A percentile compares a stretch with the other conserved stretches of the same genome.
These are phyloP conservation scores for Bipolaris bicolor DNA, from an alignment of 2,329 filamentous ascomycete genomes.

Conservation along the genomic window DNA sequence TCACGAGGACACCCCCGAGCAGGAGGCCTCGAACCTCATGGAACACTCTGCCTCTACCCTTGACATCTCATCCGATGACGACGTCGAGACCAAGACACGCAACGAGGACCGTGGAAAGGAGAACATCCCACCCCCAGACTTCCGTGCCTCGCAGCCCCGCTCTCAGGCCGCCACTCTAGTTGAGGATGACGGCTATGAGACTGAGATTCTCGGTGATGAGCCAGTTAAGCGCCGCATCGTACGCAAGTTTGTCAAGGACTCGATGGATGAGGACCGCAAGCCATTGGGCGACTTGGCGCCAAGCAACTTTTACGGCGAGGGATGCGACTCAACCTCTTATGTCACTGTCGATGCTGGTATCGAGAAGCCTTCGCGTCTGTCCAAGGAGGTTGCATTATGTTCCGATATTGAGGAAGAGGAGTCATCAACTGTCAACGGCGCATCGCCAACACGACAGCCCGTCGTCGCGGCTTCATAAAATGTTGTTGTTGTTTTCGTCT, in stretches of 20 bases:
- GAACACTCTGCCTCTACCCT: conserved; percentile 87
- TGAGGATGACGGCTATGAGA: conserved; percentile 18
- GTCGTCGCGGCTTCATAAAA: conserved; percentile 1
- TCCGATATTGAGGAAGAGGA: neutral
- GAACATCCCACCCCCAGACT: conserved; percentile 77
- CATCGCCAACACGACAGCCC: neutral
- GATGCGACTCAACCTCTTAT: conserved; percentile 42
- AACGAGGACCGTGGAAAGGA: conserved; percentile 78
- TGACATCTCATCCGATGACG: conserved; percentile 89
- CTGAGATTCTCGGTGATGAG: conserved; percentile 21
- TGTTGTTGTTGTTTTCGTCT: neutral
- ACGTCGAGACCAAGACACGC: conserved; percentile 64
- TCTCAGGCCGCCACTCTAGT: conserved; percentile 6
- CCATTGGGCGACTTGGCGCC: conserved; percentile 46
- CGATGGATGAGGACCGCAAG: conserved; percentile 50
- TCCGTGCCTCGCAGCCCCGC: conserved; percentile 28
- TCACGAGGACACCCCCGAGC: conserved; percentile 87
- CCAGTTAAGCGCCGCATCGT: conserved; percentile 39
- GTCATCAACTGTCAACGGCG: neutral
- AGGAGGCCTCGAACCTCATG: conserved; percentile 90
- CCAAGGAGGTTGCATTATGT: conserved; percentile 25
- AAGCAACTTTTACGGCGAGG: conserved; percentile 49
- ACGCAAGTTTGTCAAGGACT: conserved; percentile 41
- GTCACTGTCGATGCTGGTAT: conserved; percentile 46
- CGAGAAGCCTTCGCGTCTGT: conserved; percentile 45